These are phyloP conservation scores for Coriolopsis trogii DNA, from an alignment of 1,284 basidiomycete species.

Conservation along the genomic window DNA sequence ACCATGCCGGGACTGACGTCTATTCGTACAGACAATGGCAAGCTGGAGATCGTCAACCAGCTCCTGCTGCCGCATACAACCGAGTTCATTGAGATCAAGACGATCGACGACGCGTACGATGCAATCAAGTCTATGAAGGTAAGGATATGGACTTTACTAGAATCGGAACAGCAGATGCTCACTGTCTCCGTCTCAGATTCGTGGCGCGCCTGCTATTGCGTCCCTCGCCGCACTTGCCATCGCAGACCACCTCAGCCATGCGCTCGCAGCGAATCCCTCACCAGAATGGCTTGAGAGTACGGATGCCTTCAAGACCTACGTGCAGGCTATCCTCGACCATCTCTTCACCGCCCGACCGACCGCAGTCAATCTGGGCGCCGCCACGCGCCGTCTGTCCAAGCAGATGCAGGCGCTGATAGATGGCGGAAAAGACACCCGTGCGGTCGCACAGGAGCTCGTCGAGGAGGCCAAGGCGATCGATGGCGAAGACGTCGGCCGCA, in stretches of 20 bases:
- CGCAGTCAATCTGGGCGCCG: constrained; percentile 89
- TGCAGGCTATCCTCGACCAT: constrained; percentile 66
- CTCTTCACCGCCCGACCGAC: constrained; percentile 89
- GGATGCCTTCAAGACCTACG: constrained; percentile 49
- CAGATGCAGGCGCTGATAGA: constrained; percentile 45
- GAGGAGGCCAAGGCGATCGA: constrained; percentile 68
- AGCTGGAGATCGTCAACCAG: constrained; percentile 86
- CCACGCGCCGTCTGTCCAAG: constrained; percentile 70
- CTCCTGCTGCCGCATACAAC: constrained; percentile 82
- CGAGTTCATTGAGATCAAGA: constrained; percentile 71
- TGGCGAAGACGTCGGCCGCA: constrained; percentile 84
- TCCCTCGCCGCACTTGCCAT: constrained; percentile 85
- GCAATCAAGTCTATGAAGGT: constrained; percentile 95
- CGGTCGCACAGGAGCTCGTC: constrained; percentile 63
- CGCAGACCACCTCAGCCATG: constrained; percentile 59
- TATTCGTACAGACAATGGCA: constrained; percentile 64
- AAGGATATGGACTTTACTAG: no score
- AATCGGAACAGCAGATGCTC: no score
- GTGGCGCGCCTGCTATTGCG: constrained; percentile 93
- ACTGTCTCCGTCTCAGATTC: constrained; percentile 57
- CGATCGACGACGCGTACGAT: constrained; percentile 82
- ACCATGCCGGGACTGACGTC: constrained; percentile 49
- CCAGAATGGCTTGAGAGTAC: constrained; percentile 56
- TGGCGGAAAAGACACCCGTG: constrained; percentile 44
- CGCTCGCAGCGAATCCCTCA: constrained; percentile 43